Evolutionary conservation across 352 stramenopile species (phyloP), one percentile per base, ranked within the genome.

Genomic region (Pythium aristosporum): DNA sequence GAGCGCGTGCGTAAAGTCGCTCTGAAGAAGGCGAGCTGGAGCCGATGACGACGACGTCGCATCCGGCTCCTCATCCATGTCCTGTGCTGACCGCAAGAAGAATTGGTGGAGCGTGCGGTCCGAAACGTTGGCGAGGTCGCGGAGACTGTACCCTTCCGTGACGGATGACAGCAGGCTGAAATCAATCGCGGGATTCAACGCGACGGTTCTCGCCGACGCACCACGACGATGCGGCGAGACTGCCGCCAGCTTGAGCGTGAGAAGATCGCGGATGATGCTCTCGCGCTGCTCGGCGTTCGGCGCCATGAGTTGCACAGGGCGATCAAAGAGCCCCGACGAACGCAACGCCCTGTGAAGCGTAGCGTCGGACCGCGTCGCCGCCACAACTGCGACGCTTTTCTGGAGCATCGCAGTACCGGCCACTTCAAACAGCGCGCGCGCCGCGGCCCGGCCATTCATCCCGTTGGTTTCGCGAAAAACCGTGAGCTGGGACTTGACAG

Each of bases 101-200:
- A 74, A 77, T 41, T 87, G 80, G 63, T 94, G 86, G 21, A 92
- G 67, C 5, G 84, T 61, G 21, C 86, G 76, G 51, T 92, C 82
- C 0, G 80, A 85, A 4, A 83, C 82, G 37, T 80, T 86, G 9
- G 74, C 81, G 37, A 94, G 69, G 68, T 94, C 86, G 23, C 86
- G 86, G n/a, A 91, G 63, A 61, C 82, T 94, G 62, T 88, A 94
- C 10, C 84, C 86, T 60, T 92, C 86, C 0, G 86, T 94, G 53
- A 87, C 57, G 2, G 82, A 88, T 5, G 84, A 71, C 20, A 91
- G 56, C 7, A 85, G 60, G 7, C 75, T 73, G 34, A 82, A 90
- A 57, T 92, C 82, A 56, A 92, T 87, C 13, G 65, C 71, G 21
- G 77, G 67, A 41, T 92, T 78, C 20, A 91, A 15, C 7, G 56